These are phyloP conservation scores for Lasiodiplodia sp. DNA, from an alignment of 2,329 filamentous ascomycete genomes.

Conservation along the genomic window DNA sequence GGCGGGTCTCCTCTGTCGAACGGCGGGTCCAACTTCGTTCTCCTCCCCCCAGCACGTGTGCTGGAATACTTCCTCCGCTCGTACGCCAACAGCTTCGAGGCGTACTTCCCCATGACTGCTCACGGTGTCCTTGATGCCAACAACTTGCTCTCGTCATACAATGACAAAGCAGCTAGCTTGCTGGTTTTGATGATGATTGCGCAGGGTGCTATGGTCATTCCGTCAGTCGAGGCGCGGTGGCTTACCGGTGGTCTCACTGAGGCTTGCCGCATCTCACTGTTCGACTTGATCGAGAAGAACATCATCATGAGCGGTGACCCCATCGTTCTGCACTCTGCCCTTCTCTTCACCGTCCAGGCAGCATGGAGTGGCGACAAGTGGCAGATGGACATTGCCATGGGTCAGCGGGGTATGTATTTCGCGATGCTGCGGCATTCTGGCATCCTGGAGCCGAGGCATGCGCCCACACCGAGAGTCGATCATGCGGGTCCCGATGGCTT, in stretches of 20 bases:
- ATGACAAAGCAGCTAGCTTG: constrained; percentile 70
- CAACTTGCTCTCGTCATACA: constrained; percentile 67
- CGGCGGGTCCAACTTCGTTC: constrained; percentile 67
- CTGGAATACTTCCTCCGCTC: constrained; percentile 72
- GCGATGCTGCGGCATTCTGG: constrained; percentile 75
- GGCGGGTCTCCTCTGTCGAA: constrained; percentile 57
- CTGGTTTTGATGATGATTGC: constrained; percentile 76
- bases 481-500: constrained; percentile 55
- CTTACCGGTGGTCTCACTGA: constrained; percentile 72
- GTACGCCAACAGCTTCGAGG: constrained; percentile 70
- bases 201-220: constrained; percentile 71
- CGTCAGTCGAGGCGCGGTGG: constrained; percentile 69
- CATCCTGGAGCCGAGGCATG: constrained; percentile 64
- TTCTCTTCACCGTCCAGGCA: constrained; percentile 72
- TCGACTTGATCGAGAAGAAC: constrained; percentile 75
- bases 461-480: constrained; percentile 55
- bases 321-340: constrained; percentile 68
- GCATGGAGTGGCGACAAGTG: constrained; percentile 80
- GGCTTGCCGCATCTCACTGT: constrained; percentile 74
- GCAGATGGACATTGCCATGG: constrained; percentile 80
- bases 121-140: constrained; percentile 70
- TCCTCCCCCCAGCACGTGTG: constrained; percentile 70
- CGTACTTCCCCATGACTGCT: constrained; percentile 70
- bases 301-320: constrained; percentile 72
- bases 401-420: constrained; percentile 76